Evolutionary conservation across 352 stramenopile species (phyloP), one percentile per base, ranked within the genome.

Genomic region (Synura sp.): DNA sequence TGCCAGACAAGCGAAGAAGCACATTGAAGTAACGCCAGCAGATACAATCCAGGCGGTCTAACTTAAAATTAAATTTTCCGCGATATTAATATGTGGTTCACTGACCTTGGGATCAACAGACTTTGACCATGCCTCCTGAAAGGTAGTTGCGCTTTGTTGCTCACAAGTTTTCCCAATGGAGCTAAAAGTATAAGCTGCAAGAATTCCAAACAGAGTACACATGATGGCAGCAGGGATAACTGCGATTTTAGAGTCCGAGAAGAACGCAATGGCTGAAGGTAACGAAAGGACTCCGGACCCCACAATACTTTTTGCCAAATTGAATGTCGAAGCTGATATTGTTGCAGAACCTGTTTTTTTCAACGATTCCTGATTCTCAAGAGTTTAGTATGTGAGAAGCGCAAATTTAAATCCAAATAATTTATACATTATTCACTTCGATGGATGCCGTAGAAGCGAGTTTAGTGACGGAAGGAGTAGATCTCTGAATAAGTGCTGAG

Each of bases 141-240:
- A 85, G 57, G 81, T 88, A 12, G 82, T 85, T 1, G 87, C 80
- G 19, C 87, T 84, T 0, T 85, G 90, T 31, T 88, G 87, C 3
- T 85, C 84, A 82, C 90, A 94, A 1, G 90, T 79, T 38, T 86
- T 85, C 63, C 88, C 90, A 81, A 93, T 87, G 12, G 90, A 81
- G 42, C 81, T 71, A 81, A 94, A 94, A 19, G 86, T 90, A 82
- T 94, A 93, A 7, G 87, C 87, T 32, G 83, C 88, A 0, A 92
- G 78, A 27, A 78, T 57, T 75, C 88, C 89, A 0, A 94, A 80
- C 12, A 81, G 57, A 9, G 84, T 73, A 36, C 89, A 79, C 0
- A 90, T 80, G 17, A 78, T 44, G 69, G 70, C 78, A 63, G 84
- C 82, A 53, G 87, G 85, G 29, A 85, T 75, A 12, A 90, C 29